Evolutionary conservation across 2,329 filamentous ascomycete genomes (phyloP), one percentile per base, ranked within the genome.

Genomic region (Penicillium crustosum): DNA sequence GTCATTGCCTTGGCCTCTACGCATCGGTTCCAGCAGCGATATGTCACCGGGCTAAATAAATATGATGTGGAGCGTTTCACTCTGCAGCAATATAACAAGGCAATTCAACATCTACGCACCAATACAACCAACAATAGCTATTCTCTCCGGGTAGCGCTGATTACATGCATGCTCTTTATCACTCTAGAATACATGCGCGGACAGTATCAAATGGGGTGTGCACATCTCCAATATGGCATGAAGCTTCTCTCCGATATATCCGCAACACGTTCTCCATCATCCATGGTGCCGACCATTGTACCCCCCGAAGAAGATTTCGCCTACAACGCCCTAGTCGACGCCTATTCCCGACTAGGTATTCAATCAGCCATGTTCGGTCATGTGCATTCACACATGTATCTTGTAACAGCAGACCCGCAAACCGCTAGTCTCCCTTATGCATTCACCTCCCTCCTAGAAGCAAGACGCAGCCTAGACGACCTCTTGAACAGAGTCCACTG

Each of bases 101-200:
- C 77, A 4, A 79, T 79, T 49, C 49, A 61, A 12, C 56, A 71
- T 47, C 62, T 80, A 6, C 70, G 70, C 35, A 61, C 54, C 6
- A 73, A 72, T 41, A 60, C 71, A 13, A 44, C 49, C 13, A 50
- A 45, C 19, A 63, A 55, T 19, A 64, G 66, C n/a, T 68, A 65
- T 12, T 73, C 73, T 2, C 47, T 72, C 0, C 70, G 72, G 2
- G 65, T 77, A n/a, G 69, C 73, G 2, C 66, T 80, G n/a, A 75
- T 79, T 33, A 68, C 72, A 1, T 80, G 78, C 49, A 64, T 77
- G 49, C 29, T 79, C 0, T 79, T 80, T 51, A 67, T 76, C 2
- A 73, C 67, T 36, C 56, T 79, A 39, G 78, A 81, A 48, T 72
- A 74, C 25, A 61, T 79, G 5, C 71, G 74, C 6, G 71, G 72